A percentile compares a stretch with the other conserved stretches of the same genome.
phyloP scores from a whole-genome alignment of 1,139 yeast species.

The Suhomyces bribrorum region DNA sequence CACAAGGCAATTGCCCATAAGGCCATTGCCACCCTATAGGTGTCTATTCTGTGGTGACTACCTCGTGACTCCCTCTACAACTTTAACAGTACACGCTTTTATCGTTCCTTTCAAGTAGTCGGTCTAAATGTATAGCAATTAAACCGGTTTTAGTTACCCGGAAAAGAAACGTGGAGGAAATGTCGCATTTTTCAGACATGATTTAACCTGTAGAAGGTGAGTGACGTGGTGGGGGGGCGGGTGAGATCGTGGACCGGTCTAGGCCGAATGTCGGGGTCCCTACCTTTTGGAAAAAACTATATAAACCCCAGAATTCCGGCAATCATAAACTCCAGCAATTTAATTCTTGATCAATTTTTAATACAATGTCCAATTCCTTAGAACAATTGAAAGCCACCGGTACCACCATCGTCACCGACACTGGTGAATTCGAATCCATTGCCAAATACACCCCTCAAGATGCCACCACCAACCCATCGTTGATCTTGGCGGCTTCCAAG shows the following conservation, averaged over 20 bases:
- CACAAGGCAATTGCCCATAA: background rate
- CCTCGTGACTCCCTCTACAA: too few species aligned
- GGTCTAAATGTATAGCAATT: too few species aligned
- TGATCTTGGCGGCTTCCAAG: conserved; percentile 93
- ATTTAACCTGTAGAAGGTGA: too few species aligned
- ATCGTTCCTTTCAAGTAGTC: too few species aligned
- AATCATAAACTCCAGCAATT: background rate
- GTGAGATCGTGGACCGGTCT: background rate
- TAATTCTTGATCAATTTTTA: background rate
- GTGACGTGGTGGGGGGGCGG: background rate
- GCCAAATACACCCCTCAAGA: conserved; percentile 99
- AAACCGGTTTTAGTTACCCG: background rate
- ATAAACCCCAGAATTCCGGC: conserved; percentile 4
- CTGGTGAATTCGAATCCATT: conserved; percentile 97
- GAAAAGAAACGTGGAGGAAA: background rate
- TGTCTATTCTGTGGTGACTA: too few species aligned
- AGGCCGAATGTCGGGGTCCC: conserved; percentile 1
- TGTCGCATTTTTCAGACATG: background rate
- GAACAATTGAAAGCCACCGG: conserved; percentile 95
- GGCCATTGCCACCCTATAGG: background rate
- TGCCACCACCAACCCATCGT: conserved; percentile 98
- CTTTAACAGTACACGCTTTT: too few species aligned
- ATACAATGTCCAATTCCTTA: conserved; percentile 61
- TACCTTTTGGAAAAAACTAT: conserved; percentile 6
- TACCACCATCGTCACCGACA: conserved; percentile 95